A percentile compares a stretch with the other conserved stretches of the same genome.
phyloP scores from a whole-genome alignment of 257 asterid genomes.

The Petunia secreta region DNA sequence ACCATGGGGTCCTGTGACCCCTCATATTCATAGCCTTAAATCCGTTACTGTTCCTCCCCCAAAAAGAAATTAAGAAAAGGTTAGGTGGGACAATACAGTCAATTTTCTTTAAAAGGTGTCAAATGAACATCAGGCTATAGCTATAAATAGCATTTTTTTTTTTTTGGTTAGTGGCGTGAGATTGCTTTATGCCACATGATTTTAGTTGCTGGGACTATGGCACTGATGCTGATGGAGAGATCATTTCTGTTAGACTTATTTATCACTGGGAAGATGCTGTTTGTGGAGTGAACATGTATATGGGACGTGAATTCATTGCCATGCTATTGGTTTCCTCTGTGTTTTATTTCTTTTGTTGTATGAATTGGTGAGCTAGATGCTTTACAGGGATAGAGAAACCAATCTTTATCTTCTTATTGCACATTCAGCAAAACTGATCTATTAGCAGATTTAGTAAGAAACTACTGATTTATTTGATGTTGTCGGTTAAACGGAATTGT shows the following conservation, averaged over 20 bases:
- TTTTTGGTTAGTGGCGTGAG: background rate
- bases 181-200: background rate
- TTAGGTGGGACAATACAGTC: background rate
- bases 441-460: background rate
- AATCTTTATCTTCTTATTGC: background rate
- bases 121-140: background rate
- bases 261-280: background rate
- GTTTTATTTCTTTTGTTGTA: background rate
- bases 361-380: background rate
- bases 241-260: background rate
- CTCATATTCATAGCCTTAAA: too few relatives aligned
- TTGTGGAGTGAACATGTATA: background rate
- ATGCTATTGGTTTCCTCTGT: background rate
- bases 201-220: background rate
- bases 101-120: background rate
- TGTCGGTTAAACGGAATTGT: background rate
- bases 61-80: background rate
- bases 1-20: too few relatives aligned
- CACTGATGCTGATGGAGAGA: slow-evolving; percentile 3
- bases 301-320: background rate
- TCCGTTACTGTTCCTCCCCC: background rate
- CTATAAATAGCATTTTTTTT: background rate
- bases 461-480: background rate
- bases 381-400: background rate
- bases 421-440: background rate